Base-by-base conservation (phyloP, 148 eudicot genomes). In the Mesembryanthemum crystallinum region DNA sequence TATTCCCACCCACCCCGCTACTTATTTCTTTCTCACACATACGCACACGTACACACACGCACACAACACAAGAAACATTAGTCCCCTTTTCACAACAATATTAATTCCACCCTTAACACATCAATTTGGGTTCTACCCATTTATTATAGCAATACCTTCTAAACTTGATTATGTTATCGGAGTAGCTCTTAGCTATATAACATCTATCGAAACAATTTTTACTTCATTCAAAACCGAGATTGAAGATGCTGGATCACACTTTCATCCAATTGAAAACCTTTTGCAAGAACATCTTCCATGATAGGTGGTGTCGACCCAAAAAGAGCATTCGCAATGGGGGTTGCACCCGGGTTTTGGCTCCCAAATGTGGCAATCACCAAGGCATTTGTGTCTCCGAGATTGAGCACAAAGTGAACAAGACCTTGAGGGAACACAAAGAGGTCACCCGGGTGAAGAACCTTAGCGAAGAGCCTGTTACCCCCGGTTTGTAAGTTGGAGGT, bases 341-440 rank as follows among this genome's bases (percentile, higher is more conserved):
- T 39, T 29, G 69, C 9, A 55, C 81, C 81, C 8, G 81, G 81
- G n/a, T 67, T 78, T 57, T 78, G 81, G 43, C 76, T 54, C 15
- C 76, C 81, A 72, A 78, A 78, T 0, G 49, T 17, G 13, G 71
- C 76, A 18, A 72, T 55, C 9, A 72, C 76, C 21, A 66, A 30
- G 0, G 76, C 81, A 0, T 67, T 14, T 2, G 58, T 27, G 17
- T 63, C 32, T 7, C 76, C 75, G 15, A 78, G 32, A 33, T 78
- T 78, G 0, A 72, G 58, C 47, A 65, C 72, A 23, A 78, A 78
- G 42, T 78, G 81, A 24, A 78, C 33, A 9, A 78, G 67, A 0
- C 81, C 76, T 24, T 78, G 81, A 23, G 81, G 81, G 24, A 78
- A 72, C 1, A 78, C 67, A 7, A 78, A 64, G 1, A 78, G 49